Conservation (phyloP, 2,329 filamentous ascomycete genomes). For the Ophiostoma quercus region DNA sequence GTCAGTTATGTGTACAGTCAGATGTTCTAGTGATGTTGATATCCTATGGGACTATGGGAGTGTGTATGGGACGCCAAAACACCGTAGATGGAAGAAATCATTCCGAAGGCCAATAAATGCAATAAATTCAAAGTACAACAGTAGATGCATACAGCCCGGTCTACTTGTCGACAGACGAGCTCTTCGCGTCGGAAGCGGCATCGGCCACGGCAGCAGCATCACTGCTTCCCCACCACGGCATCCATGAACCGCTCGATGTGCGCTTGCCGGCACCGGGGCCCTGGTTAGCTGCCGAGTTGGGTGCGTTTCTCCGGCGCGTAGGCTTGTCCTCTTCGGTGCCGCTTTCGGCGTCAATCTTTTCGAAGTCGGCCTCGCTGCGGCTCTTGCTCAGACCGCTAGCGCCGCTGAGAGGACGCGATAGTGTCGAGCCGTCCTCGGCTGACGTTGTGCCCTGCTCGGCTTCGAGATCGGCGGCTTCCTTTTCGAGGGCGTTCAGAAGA, state of each 20-base stretch:
- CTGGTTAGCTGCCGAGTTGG: slow-evolving; percentile 15
- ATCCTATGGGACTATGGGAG: neutral
- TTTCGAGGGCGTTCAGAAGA: slow-evolving; percentile 71
- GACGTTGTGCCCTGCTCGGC: slow-evolving; percentile 18
- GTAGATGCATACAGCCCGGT: neutral
- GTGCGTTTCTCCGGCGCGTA: slow-evolving; percentile 29
- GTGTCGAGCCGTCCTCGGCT: slow-evolving; percentile 17
- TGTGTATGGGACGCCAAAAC: neutral
- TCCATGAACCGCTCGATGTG: slow-evolving; percentile 40
- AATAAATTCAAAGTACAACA: neutral
- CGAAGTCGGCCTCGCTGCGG: slow-evolving; percentile 81
- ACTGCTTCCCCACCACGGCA: slow-evolving; percentile 45
- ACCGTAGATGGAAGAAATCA: slow-evolving; percentile 1
- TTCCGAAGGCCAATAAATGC: slow-evolving; percentile 4
- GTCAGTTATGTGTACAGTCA: neutral
- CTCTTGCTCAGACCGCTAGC: slow-evolving; percentile 71
- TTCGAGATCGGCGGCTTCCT: slow-evolving; percentile 62
- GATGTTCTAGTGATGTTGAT: neutral
- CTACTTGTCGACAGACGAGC: slow-evolving; percentile 39
- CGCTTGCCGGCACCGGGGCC: slow-evolving; percentile 19
- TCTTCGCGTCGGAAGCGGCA: slow-evolving; percentile 32
- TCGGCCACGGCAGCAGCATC: slow-evolving; percentile 34
- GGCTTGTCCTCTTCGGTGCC: slow-evolving; percentile 47
- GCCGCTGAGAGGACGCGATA: slow-evolving; percentile 39
- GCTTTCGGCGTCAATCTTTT: slow-evolving; percentile 72